These are phyloP conservation scores for Aspergillus awamori DNA, from an alignment of 2,329 filamentous ascomycete genomes.

Conservation along the genomic window DNA sequence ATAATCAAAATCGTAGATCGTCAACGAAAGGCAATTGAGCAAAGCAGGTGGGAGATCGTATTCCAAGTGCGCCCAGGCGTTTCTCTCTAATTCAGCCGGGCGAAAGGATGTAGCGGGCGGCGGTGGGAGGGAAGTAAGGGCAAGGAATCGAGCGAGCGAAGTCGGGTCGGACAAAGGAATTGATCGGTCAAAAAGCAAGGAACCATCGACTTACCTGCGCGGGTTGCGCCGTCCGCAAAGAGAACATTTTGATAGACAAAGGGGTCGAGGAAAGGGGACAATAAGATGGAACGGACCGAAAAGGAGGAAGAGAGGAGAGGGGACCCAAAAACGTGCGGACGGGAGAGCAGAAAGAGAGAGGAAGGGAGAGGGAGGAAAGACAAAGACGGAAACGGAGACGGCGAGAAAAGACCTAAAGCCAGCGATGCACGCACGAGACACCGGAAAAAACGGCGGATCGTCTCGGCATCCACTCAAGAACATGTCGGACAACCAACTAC, in stretches of 20 bases:
- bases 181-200: not conserved
- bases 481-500: not conserved
- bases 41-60: not conserved
- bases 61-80: too few relatives aligned
- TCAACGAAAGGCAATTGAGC: not conserved
- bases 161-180: not conserved
- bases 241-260: constrained; percentile 41
- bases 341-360: constrained; percentile 9
- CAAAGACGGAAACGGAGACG: constrained; percentile 13
- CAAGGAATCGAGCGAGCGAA: constrained; percentile 34
- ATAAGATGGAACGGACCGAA: constrained; percentile 20
- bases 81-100: constrained; percentile 38
- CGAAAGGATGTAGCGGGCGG: constrained; percentile 34
- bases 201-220: constrained; percentile 40
- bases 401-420: constrained; percentile 10
- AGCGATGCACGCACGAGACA: constrained; percentile 20
- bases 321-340: constrained; percentile 2
- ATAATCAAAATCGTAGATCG: not conserved
- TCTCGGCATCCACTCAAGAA: constrained; percentile 32
- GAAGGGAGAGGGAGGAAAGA: constrained; percentile 11
- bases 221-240: constrained; percentile 43
- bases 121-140: constrained; percentile 44
- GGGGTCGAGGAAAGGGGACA: constrained; percentile 14
- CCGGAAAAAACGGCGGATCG: constrained; percentile 41
- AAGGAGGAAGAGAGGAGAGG: constrained; percentile 14